These are phyloP conservation scores for Cicer pinnatifidum DNA, from an alignment of 306 rosid species.

Conservation along the genomic window DNA sequence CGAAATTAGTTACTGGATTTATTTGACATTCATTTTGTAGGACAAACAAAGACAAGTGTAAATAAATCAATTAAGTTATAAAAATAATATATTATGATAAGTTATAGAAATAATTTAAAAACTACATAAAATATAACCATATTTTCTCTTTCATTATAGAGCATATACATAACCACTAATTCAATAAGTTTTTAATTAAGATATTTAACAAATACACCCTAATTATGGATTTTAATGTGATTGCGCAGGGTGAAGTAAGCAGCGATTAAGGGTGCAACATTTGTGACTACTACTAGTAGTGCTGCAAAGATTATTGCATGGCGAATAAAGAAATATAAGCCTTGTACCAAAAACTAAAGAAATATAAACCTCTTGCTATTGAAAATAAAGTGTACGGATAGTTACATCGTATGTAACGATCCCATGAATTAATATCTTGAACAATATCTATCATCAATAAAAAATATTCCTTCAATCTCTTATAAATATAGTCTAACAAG, in stretches of 20 bases:
- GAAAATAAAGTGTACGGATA: slow-evolving; percentile 17
- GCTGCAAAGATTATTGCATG: too few relatives aligned
- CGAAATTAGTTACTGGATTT: too few relatives aligned
- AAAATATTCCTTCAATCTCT: background rate
- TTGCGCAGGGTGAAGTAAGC: slow-evolving; percentile 57
- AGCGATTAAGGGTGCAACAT: slow-evolving; percentile 1
- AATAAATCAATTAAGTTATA: too few relatives aligned
- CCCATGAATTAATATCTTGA: background rate
- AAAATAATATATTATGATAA: too few relatives aligned
- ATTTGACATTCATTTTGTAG: too few relatives aligned
- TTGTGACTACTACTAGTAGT: background rate
- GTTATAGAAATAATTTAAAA: too few relatives aligned
- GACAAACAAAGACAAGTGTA: too few relatives aligned
- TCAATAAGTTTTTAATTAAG: background rate
- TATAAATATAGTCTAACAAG: too few relatives aligned
- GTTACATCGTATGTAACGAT: background rate
- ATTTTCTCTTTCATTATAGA: background rate
- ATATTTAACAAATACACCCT: background rate
- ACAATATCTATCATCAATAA: slow-evolving; percentile 10
- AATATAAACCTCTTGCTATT: too few relatives aligned
- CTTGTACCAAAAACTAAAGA: too few relatives aligned
- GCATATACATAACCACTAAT: background rate
- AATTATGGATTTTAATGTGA: slow-evolving; percentile 27
- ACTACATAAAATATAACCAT: too few relatives aligned
- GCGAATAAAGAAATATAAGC: too few relatives aligned